phyloP scores from a whole-genome alignment of 2,329 filamentous ascomycete species.

The Aspergillus spinulosporus region DNA sequence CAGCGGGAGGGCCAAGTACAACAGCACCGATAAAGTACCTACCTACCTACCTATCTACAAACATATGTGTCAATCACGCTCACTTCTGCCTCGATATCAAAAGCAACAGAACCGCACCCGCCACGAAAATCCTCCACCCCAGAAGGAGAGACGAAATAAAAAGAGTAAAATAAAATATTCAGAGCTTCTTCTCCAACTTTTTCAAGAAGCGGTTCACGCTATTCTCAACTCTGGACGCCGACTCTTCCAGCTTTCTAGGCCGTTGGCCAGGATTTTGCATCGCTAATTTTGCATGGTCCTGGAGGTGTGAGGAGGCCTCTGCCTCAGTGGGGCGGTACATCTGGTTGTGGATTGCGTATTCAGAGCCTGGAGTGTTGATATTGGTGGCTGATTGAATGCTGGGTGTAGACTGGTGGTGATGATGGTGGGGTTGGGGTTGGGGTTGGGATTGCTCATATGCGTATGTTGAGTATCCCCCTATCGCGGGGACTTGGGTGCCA shows the following conservation, averaged over 20 bases:
- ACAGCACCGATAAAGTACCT: neutral
- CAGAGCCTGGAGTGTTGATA: constrained; percentile 23
- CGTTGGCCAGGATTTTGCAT: constrained; percentile 35
- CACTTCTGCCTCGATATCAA: too few species aligned
- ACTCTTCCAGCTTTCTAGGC: constrained; percentile 41
- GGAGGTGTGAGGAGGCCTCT: constrained; percentile 40
- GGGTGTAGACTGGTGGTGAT: neutral
- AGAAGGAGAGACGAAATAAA: neutral
- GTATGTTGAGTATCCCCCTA: constrained; percentile 46
- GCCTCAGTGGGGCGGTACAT: constrained; percentile 49
- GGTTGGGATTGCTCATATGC: constrained; percentile 39
- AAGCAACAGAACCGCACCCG: too few species aligned
- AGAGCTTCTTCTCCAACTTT: constrained; percentile 47
- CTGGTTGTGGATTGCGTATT: constrained; percentile 49
- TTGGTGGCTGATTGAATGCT: constrained; percentile 10
- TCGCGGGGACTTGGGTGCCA: constrained; percentile 20
- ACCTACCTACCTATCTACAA: neutral
- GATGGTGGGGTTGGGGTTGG: constrained; percentile 10
- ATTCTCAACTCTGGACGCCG: constrained; percentile 42
- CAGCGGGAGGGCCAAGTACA: too few species aligned
- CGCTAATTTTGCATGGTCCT: constrained; percentile 37
- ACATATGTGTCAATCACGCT: too few species aligned
- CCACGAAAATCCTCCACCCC: neutral
- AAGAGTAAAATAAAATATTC: neutral
- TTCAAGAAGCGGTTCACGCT: constrained; percentile 48